Evolutionary conservation across 257 asterid genomes (phyloP).

Genomic region (Rhazya stricta): DNA sequence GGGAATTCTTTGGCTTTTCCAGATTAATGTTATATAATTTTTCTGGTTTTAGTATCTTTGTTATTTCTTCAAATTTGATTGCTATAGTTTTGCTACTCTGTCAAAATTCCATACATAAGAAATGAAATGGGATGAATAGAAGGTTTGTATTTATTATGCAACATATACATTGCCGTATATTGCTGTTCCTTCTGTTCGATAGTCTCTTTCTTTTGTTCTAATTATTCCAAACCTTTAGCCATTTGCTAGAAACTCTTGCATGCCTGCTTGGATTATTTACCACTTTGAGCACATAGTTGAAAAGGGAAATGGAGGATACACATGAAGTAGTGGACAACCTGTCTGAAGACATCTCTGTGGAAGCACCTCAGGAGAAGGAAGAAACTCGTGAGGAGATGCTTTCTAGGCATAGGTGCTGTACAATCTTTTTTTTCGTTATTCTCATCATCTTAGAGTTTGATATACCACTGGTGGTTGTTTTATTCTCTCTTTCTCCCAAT

Average conservation of each 20-base stretch:
- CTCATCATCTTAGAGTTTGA: not conserved
- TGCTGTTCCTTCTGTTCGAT: not conserved
- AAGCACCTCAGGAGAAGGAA: slow-evolving; percentile 28
- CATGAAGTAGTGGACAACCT: slow-evolving; percentile 32
- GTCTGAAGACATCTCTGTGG: slow-evolving; percentile 36
- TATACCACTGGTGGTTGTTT: not conserved
- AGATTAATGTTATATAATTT: not conserved
- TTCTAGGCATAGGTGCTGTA: slow-evolving; percentile 47
- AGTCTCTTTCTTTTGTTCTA: not conserved
- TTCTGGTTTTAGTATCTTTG: not conserved
- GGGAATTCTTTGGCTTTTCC: not conserved
- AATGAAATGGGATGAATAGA: not conserved
- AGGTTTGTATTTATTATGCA: not conserved
- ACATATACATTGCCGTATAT: not conserved
- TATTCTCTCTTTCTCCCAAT: not conserved
- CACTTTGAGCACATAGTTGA: not conserved
- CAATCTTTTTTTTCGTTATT: slow-evolving; percentile 6
- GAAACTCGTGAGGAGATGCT: slow-evolving; percentile 66
- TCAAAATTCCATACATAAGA: not conserved
- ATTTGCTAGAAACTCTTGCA: not conserved
- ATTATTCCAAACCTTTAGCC: not conserved
- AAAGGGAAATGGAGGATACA: slow-evolving; percentile 38
- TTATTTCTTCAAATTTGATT: not conserved
- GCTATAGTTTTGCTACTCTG: not conserved
- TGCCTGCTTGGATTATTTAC: not conserved